These are phyloP conservation scores for Scedosporium aurantiacum DNA, from an alignment of 2,329 filamentous ascomycete species.

Conservation along the genomic window DNA sequence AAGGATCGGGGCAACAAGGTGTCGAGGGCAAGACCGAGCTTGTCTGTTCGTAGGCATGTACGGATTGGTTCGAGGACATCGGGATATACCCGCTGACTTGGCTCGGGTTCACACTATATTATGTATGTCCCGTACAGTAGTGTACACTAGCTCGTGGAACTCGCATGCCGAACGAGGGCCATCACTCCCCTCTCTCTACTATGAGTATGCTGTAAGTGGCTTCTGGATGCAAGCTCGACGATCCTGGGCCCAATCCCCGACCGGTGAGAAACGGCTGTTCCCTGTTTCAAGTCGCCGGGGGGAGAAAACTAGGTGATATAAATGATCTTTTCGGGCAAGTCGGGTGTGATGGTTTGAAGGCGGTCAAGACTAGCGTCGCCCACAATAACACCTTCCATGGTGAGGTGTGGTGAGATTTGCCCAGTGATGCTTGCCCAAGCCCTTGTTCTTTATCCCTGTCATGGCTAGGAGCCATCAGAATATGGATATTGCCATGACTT, in stretches of 20 bases:
- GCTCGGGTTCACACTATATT: background rate
- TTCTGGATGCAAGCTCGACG: background rate
- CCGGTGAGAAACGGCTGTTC: background rate
- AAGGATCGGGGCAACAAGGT: background rate
- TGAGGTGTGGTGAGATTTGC: background rate
- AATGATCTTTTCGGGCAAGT: background rate
- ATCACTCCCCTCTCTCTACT: background rate
- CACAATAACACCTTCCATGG: background rate
- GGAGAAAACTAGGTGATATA: background rate
- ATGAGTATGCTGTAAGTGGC: too few relatives aligned
- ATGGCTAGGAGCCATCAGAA: too few relatives aligned
- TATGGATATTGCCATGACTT: too few relatives aligned
- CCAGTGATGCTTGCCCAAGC: background rate
- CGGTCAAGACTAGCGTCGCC: background rate
- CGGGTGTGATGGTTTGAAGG: background rate
- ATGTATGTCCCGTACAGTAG: conserved; percentile 1
- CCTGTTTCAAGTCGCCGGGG: background rate
- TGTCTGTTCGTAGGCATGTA: background rate
- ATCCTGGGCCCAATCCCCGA: background rate
- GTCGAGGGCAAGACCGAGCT: background rate
- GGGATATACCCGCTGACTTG: conserved; percentile 1
- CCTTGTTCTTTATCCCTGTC: background rate
- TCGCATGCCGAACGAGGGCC: background rate
- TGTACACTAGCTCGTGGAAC: background rate
- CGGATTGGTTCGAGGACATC: background rate